Percentiles rank a stretch among this genome's conserved stretches.
Evolutionary conservation across 352 stramenopile species (phyloP).

Genomic region (Globisporangium irregulare): DNA sequence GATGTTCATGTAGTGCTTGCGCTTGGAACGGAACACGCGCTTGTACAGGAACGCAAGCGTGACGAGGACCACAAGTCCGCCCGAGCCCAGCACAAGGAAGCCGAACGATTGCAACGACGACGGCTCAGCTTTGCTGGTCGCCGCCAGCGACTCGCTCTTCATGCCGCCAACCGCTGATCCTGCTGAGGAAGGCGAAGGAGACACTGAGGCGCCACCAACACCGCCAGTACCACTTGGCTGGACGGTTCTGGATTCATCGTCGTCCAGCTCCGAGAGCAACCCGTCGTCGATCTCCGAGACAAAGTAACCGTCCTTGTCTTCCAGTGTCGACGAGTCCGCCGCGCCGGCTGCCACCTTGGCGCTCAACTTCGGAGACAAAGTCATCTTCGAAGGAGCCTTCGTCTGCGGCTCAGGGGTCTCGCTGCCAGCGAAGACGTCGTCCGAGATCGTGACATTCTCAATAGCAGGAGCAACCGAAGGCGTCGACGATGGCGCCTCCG

Average conservation of each 20-base stretch:
- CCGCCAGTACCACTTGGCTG: background rate
- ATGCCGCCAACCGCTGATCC: background rate
- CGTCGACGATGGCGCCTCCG: background rate
- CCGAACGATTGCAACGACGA: slow-evolving; percentile 55
- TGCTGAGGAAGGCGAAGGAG: background rate
- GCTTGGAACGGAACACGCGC: slow-evolving; percentile 56
- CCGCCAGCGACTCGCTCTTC: slow-evolving; percentile 16
- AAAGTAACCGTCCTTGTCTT: slow-evolving; percentile 13
- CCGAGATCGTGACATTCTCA: background rate
- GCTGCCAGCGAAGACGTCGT: background rate
- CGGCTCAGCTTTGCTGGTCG: slow-evolving; percentile 22
- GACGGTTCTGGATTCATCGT: background rate
- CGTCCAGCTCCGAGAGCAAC: background rate
- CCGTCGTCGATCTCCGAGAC: slow-evolving; percentile 9
- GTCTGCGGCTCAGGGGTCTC: background rate
- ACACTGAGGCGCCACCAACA: background rate
- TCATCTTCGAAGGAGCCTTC: slow-evolving; percentile 10
- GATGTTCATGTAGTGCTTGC: slow-evolving; percentile 73
- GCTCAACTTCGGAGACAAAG: slow-evolving; percentile 12
- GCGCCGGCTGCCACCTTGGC: slow-evolving; percentile 1
- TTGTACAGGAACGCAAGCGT: slow-evolving; percentile 69
- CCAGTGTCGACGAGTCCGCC: slow-evolving; percentile 5
- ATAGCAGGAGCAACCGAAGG: background rate
- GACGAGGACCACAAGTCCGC: slow-evolving; percentile 54
- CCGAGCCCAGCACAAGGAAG: slow-evolving; percentile 61